A percentile compares a stretch with the other conserved stretches of the same genome.
Conservation (phyloP, 148 eudicot species). For the Persicaria tinctoria region DNA sequence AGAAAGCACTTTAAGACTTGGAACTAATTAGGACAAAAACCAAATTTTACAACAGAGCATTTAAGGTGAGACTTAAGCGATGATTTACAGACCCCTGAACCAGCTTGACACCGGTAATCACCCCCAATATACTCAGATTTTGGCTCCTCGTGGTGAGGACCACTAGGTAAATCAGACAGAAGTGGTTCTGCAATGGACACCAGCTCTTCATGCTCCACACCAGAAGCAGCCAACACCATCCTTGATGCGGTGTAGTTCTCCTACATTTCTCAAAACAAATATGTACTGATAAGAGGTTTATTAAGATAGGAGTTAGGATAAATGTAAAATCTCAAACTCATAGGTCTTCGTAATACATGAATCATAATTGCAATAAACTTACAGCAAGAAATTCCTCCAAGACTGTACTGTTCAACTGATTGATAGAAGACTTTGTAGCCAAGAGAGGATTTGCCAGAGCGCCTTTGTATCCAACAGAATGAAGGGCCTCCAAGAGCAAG, state of each 20-base stretch:
- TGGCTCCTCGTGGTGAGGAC: conserved; percentile 39
- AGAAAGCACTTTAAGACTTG: neutral
- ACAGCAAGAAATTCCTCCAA: conserved; percentile 67
- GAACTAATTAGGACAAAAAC: neutral
- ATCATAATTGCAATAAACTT: conserved; percentile 25
- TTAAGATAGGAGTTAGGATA: neutral
- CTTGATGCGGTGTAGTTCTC: conserved; percentile 83
- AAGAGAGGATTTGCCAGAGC: conserved; percentile 63
- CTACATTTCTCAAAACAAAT: conserved; percentile 27
- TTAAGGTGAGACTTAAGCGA: neutral
- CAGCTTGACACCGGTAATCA: conserved; percentile 66
- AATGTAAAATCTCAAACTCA: neutral
- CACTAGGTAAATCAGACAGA: conserved; percentile 48
- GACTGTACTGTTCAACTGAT: conserved; percentile 40
- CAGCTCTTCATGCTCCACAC: conserved; percentile 83
- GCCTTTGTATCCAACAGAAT: conserved; percentile 86
- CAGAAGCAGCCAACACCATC: conserved; percentile 92
- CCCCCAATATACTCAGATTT: conserved; percentile 73
- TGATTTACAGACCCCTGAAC: conserved; percentile 56
- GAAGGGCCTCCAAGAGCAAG: conserved; percentile 73
- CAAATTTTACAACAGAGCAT: neutral
- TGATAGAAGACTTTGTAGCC: conserved; percentile 70
- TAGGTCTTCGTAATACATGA: neutral
- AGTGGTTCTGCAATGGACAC: conserved; percentile 81
- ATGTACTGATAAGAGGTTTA: neutral